Percentiles rank a stretch among this genome's conserved stretches.
These are phyloP conservation scores for Ogataea pignaliae DNA, from an alignment of 805 yeast genomes.

Conservation along the genomic window DNA sequence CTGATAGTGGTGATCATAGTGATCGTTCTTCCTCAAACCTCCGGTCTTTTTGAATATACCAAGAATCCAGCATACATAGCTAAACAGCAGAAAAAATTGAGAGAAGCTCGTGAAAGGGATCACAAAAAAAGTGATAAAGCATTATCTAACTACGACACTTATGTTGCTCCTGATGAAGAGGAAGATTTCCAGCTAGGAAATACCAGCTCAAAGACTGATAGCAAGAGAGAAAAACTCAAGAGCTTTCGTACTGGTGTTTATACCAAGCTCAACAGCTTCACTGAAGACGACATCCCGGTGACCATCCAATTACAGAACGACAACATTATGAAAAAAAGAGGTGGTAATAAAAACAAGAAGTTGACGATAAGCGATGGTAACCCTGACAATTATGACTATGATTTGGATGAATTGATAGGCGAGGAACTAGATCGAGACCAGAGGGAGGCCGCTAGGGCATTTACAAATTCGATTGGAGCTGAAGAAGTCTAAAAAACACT, in stretches of 20 bases:
- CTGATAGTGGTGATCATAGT: slow-evolving; percentile 19
- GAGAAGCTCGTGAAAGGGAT: slow-evolving; percentile 1
- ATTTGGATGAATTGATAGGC: slow-evolving; percentile 41
- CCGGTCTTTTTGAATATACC: slow-evolving; percentile 26
- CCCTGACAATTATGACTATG: slow-evolving; percentile 44
- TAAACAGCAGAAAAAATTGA: slow-evolving; percentile 7
- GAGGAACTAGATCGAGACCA: slow-evolving; percentile 29
- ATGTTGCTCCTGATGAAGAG: slow-evolving; percentile 31
- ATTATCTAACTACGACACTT: slow-evolving; percentile 10
- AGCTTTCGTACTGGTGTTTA: slow-evolving; percentile 21
- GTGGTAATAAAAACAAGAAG: slow-evolving; percentile 1
- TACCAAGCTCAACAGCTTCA: slow-evolving; percentile 19
- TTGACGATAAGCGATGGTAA: slow-evolving; percentile 20
- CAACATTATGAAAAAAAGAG: slow-evolving; percentile 16
- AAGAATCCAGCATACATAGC: slow-evolving; percentile 23
- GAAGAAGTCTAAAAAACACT: slow-evolving; percentile 7
- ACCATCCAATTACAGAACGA: slow-evolving; percentile 21
- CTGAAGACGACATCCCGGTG: slow-evolving; percentile 28
- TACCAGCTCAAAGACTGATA: not conserved
- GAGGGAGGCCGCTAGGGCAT: slow-evolving; percentile 4
- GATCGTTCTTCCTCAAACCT: slow-evolving; percentile 21
- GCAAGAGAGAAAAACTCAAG: slow-evolving; percentile 5
- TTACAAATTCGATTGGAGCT: not conserved
- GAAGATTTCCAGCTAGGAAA: slow-evolving; percentile 3
- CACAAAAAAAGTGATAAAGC: slow-evolving; percentile 1